A percentile compares a stretch with the other conserved stretches of the same genome.
phyloP scores from a whole-genome alignment of 2,329 filamentous ascomycete species.

The Rhynchosporium graminicola region DNA sequence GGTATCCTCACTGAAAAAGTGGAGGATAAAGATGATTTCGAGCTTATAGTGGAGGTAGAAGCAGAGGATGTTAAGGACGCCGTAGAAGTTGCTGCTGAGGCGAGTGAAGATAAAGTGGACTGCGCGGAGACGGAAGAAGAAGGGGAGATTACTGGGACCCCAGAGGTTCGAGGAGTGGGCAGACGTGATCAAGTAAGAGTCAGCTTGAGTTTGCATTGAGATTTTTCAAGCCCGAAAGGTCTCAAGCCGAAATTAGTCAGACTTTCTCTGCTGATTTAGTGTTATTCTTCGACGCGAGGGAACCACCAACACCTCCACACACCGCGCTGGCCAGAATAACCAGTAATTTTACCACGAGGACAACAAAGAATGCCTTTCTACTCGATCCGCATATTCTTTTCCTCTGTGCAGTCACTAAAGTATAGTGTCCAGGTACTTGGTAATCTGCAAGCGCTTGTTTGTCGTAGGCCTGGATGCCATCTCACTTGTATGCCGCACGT shows the following conservation, averaged over 20 bases:
- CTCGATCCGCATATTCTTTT: constrained; percentile 3
- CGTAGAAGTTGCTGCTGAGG: not conserved
- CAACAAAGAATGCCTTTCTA: not conserved
- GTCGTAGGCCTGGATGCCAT: not conserved
- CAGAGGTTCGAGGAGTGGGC: not conserved
- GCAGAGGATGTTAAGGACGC: not conserved
- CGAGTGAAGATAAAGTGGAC: not conserved
- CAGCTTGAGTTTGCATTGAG: not conserved
- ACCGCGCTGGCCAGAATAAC: not conserved
- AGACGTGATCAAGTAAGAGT: not conserved
- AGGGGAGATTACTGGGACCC: not conserved
- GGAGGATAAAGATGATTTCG: not conserved
- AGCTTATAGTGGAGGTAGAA: not conserved
- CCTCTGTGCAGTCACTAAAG: not conserved
- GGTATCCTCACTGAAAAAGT: not conserved
- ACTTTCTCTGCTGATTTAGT: not conserved
- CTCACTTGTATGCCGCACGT: not conserved
- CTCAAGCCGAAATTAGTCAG: not conserved
- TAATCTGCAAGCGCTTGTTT: constrained; percentile 2
- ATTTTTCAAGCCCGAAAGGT: not conserved
- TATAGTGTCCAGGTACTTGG: not conserved
- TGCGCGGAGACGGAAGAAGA: not conserved
- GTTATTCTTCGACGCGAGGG: not conserved
- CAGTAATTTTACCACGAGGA: not conserved
- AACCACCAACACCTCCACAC: constrained; percentile 3